Conservation (phyloP, 805 yeast genomes). For the Candida arabinofermentans region DNA sequence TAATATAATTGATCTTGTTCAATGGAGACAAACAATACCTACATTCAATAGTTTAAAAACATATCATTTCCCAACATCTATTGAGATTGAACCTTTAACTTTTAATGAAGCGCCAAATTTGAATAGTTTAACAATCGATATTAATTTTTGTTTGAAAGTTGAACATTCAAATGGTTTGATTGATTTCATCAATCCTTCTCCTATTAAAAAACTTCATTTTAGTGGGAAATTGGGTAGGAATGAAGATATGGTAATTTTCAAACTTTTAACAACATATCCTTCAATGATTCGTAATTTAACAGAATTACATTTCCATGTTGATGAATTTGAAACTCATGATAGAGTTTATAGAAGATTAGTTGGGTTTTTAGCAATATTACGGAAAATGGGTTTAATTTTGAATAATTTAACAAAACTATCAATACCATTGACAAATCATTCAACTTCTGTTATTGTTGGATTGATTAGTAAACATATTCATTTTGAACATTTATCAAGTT, state of each 20-base stretch:
- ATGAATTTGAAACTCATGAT: conserved; percentile 21
- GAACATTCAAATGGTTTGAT: conserved; percentile 23
- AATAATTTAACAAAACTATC: conserved; percentile 23
- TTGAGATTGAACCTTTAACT: conserved; percentile 22
- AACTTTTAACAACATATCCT: conserved; percentile 26
- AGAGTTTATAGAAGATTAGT: conserved; percentile 30
- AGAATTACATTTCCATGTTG: conserved; percentile 25
- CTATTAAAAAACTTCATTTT: conserved; percentile 19
- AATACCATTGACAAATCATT: conserved; percentile 30
- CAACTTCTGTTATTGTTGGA: conserved; percentile 27
- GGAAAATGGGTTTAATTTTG: conserved; percentile 27
- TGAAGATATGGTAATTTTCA: conserved; percentile 32
- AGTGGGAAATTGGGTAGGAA: conserved; percentile 28
- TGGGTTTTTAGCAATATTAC: conserved; percentile 31
- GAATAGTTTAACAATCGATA: conserved; percentile 22
- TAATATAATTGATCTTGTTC: conserved; percentile 12
- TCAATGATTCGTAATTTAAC: conserved; percentile 20
- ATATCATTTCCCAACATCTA: conserved; percentile 21
- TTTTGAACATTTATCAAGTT: conserved; percentile 26
- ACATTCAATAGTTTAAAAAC: conserved; percentile 14
- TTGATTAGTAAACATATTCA: conserved; percentile 27
- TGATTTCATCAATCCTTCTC: conserved; percentile 20
- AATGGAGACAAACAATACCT: conserved; percentile 21
- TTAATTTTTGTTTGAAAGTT: conserved; percentile 25
- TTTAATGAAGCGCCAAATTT: conserved; percentile 24